Conservation (phyloP, 2,329 filamentous ascomycete species). For the Neonectria faginata region DNA sequence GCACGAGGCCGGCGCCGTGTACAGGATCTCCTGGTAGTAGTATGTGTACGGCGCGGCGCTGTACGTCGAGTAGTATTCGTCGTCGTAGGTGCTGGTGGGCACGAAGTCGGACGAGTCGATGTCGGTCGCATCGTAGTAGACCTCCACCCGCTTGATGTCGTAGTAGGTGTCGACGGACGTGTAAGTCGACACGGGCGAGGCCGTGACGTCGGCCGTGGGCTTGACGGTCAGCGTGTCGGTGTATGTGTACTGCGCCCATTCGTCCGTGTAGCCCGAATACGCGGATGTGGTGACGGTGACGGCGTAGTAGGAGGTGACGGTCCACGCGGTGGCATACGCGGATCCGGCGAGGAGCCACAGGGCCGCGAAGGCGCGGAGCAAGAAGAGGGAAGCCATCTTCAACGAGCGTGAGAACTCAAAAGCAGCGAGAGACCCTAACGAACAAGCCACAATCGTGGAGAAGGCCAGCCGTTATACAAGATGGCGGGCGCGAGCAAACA, state of each 20-base stretch:
- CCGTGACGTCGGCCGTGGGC: conserved; percentile 23
- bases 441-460: conserved; percentile 8
- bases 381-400: conserved; percentile 1
- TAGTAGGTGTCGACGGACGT: conserved; percentile 27
- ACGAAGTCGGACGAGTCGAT: conserved; percentile 27
- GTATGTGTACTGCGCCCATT: conserved; percentile 20
- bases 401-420: not conserved
- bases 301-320: conserved; percentile 36
- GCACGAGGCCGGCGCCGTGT: conserved; percentile 45
- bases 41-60: conserved; percentile 22
- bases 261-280: conserved; percentile 16
- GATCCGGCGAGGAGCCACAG: conserved; percentile 18
- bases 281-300: conserved; percentile 22
- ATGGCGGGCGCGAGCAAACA: not conserved
- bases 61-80: not conserved
- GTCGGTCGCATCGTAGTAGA: conserved; percentile 28
- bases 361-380: conserved; percentile 10
- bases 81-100: conserved; percentile 21
- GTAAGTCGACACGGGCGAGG: conserved; percentile 2
- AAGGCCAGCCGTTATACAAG: conserved; percentile 1
- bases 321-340: conserved; percentile 27
- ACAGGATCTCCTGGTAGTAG: conserved; percentile 35
- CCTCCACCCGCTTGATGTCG: conserved; percentile 33
- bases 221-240: conserved; percentile 29
- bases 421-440: not conserved